These are phyloP conservation scores for Osmozyma mogii DNA, from an alignment of 805 yeast species.

Conservation along the genomic window DNA sequence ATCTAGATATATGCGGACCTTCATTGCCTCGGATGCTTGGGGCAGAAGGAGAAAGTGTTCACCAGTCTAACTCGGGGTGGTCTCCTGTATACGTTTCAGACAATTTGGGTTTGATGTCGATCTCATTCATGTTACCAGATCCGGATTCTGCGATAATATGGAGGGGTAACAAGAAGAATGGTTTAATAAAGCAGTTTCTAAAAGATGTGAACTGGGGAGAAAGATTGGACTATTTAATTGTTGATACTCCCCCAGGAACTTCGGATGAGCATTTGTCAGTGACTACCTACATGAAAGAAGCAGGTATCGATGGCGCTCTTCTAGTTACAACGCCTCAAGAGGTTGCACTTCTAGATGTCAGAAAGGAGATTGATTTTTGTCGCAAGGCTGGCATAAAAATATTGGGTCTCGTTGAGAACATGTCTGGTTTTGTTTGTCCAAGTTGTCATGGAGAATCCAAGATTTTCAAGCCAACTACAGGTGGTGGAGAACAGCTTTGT, in stretches of 20 bases:
- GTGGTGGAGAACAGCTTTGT: constrained; percentile 86
- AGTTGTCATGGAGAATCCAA: constrained; percentile 82
- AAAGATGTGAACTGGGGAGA: constrained; percentile 95
- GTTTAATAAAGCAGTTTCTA: constrained; percentile 84
- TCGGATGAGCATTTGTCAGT: constrained; percentile 94
- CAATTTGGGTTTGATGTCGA: constrained; percentile 91
- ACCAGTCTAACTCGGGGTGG: constrained; percentile 90
- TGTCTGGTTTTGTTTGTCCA: constrained; percentile 98
- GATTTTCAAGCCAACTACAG: constrained; percentile 92
- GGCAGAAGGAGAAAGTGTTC: constrained; percentile 76
- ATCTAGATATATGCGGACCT: constrained; percentile 96
- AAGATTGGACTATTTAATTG: constrained; percentile 67
- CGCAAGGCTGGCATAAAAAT: constrained; percentile 80
- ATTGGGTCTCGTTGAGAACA: constrained; percentile 89
- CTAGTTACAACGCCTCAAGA: constrained; percentile 97
- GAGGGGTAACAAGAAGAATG: constrained; percentile 96
- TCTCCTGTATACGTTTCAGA: constrained; percentile 94
- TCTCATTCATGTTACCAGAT: constrained; percentile 90
- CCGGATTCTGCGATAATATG: constrained; percentile 91
- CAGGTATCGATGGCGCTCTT: constrained; percentile 92
- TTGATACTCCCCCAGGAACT: constrained; percentile 98
- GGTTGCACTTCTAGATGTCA: constrained; percentile 87
- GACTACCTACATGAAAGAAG: constrained; percentile 77
- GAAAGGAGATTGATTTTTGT: constrained; percentile 95
- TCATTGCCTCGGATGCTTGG: constrained; percentile 94